Base-by-base conservation (phyloP, 768 basidiomycete genomes). In the Coprinopsis marcescibilis region DNA sequence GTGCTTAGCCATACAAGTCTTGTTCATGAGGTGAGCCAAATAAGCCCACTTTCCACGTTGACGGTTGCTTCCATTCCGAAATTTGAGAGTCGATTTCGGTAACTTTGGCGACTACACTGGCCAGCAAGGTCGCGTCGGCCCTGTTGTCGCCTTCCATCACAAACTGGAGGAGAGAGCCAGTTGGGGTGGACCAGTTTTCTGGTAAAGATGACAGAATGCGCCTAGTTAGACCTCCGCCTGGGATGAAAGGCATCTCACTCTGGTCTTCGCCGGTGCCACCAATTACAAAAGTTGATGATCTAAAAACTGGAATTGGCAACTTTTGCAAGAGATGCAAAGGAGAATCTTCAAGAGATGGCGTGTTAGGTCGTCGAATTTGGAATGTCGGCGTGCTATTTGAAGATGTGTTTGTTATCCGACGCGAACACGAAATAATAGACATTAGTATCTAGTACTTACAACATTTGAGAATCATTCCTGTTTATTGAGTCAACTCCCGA, bases 121-220 rank as follows among this genome's bases (percentile, higher is more conserved):
- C 83, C 33, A 87, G 67, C 27, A 81, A 57, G 15, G 70, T 68
- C 0, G 89, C 88, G 60, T 92, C 89, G 14, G 60, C 69, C 48
- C 82, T 71, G 55, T 92, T 92, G 60, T 92, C 89, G 1, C 89
- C 89, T 58, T 92, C 89, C 48, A 86, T 68, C 10, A 80, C 87
- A 57, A 87, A 91, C 38, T 87, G 84, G 39, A 89, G 66, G 8
- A 91, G 61, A 13, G 75, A 69, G 0, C 74, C 77, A 1, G 73
- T 76, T 19, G 83, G 81, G 33, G 76, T 70, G 15, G 68, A 55
- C 72, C 76, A 79, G 30, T 60, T 54, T 32, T 58, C 29, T 0
- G 80, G 73, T 20, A 89, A 56, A 5, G 83, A 73, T 2, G 71
- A 70, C 4, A 92, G 65, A 37, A 91, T 67, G 21, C 84, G 73